phyloP scores from a whole-genome alignment of 129 eudicot species.

The Pittosporum tobira region DNA sequence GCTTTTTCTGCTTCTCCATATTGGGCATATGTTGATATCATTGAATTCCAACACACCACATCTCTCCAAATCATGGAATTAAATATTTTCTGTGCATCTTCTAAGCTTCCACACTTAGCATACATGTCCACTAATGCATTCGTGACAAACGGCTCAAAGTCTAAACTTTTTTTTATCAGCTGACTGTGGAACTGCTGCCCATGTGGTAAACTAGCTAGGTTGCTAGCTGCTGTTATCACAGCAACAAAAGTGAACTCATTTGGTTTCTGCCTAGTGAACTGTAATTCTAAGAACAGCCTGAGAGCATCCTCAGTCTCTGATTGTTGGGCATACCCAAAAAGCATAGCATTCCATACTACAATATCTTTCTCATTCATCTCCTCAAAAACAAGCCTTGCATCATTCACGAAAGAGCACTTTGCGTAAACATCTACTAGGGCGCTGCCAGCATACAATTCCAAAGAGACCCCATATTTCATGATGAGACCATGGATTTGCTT shows the following conservation, averaged over 20 bases:
- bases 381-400: constrained; percentile 50
- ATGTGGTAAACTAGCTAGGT: constrained; percentile 41
- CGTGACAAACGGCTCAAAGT: constrained; percentile 43
- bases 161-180: constrained; percentile 35
- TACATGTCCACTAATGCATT: constrained; percentile 69
- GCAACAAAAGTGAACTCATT: constrained; percentile 57
- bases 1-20: constrained; percentile 66
- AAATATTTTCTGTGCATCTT: constrained; percentile 42
- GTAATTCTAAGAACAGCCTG: constrained; percentile 41
- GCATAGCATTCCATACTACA: constrained; percentile 67
- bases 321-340: constrained; percentile 49
- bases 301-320: constrained; percentile 48
- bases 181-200: constrained; percentile 56
- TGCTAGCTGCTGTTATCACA: constrained; percentile 44
- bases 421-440: constrained; percentile 63
- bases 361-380: constrained; percentile 50
- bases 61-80: constrained; percentile 30
- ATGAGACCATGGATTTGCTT: constrained; percentile 50
- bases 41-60: constrained; percentile 60
- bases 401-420: constrained; percentile 29
- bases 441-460: constrained; percentile 39
- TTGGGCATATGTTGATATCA: constrained; percentile 53
- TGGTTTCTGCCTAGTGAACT: constrained; percentile 24
- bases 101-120: constrained; percentile 61
- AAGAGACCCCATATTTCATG: constrained; percentile 30